These are phyloP conservation scores for Hemisphaericaspora xylofermentans DNA, from an alignment of 1,139 yeast species.

Conservation along the genomic window DNA sequence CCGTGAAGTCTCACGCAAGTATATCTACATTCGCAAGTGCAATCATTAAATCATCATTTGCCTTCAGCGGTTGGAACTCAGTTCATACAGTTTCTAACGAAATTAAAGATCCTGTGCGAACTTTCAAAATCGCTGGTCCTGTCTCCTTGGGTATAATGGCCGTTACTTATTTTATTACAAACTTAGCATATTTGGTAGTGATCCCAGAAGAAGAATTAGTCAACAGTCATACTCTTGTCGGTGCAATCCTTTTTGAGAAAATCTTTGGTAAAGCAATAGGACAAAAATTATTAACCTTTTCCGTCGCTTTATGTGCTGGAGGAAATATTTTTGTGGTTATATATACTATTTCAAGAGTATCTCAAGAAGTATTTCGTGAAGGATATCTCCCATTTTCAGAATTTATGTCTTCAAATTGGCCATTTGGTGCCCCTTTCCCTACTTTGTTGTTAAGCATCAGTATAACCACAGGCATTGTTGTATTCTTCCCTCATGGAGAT, in stretches of 20 bases:
- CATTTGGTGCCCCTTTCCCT: slow-evolving; percentile 56
- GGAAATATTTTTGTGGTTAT: slow-evolving; percentile 64
- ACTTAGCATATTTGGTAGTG: slow-evolving; percentile 55
- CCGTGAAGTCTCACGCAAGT: slow-evolving; percentile 29
- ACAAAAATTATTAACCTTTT: slow-evolving; percentile 50
- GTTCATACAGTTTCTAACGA: slow-evolving; percentile 65
- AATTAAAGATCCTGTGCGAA: slow-evolving; percentile 55
- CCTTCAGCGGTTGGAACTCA: slow-evolving; percentile 64
- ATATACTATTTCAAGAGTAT: slow-evolving; percentile 58
- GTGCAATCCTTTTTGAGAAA: slow-evolving; percentile 56
- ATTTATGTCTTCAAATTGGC: slow-evolving; percentile 56
- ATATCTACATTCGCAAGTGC: slow-evolving; percentile 54
- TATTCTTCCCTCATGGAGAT: slow-evolving; percentile 74
- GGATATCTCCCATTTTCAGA: slow-evolving; percentile 57
- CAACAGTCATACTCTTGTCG: slow-evolving; percentile 56
- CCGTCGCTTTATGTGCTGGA: slow-evolving; percentile 59
- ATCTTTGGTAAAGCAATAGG: slow-evolving; percentile 55
- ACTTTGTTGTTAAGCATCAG: slow-evolving; percentile 39
- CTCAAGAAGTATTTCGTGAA: slow-evolving; percentile 64
- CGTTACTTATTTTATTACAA: slow-evolving; percentile 52
- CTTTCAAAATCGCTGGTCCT: slow-evolving; percentile 63
- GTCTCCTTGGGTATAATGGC: slow-evolving; percentile 48
- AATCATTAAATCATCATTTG: slow-evolving; percentile 57
- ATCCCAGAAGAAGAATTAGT: slow-evolving; percentile 54
- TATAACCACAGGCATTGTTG: slow-evolving; percentile 42